A percentile compares a stretch with the other conserved stretches of the same genome.
Conservation (phyloP, 2,329 filamentous ascomycete genomes). For the Phyllosticta ampelicida region DNA sequence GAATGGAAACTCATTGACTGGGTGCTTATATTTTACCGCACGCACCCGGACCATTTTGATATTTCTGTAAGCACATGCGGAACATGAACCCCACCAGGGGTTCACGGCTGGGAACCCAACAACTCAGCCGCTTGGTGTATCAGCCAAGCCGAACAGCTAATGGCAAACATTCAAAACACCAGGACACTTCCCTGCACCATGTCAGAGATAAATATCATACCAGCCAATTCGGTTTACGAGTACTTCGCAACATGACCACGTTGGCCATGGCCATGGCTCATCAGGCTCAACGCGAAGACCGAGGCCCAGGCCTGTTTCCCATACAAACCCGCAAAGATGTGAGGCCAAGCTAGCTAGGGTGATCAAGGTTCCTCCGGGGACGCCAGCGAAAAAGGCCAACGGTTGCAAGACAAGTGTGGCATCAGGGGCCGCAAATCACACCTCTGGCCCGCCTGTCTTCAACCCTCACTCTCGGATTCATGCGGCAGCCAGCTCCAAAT, state of each 20-base stretch:
- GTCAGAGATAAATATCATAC: not conserved
- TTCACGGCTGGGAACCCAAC: not conserved
- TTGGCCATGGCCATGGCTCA: not conserved
- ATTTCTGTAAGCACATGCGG: not conserved
- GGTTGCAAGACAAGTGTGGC: not conserved
- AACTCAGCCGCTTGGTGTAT: not conserved
- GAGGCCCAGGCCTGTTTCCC: not conserved
- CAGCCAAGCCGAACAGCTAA: not conserved
- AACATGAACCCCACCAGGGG: not conserved
- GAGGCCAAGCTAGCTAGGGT: not conserved
- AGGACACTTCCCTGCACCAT: not conserved
- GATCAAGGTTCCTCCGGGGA: not conserved
- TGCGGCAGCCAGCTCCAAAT: not conserved
- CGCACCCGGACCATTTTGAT: not conserved
- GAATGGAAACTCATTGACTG: too few species aligned
- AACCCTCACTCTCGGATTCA: not conserved
- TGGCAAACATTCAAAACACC: not conserved
- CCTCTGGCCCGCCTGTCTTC: not conserved
- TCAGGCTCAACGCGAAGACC: not conserved
- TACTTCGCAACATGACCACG: not conserved
- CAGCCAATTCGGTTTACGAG: not conserved
- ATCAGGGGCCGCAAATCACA: not conserved
- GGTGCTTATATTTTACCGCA: not conserved
- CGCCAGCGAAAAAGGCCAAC: not conserved
- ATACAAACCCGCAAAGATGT: not conserved